Base-by-base conservation (phyloP, 1,284 basidiomycete species). In the Tilletia indica region DNA sequence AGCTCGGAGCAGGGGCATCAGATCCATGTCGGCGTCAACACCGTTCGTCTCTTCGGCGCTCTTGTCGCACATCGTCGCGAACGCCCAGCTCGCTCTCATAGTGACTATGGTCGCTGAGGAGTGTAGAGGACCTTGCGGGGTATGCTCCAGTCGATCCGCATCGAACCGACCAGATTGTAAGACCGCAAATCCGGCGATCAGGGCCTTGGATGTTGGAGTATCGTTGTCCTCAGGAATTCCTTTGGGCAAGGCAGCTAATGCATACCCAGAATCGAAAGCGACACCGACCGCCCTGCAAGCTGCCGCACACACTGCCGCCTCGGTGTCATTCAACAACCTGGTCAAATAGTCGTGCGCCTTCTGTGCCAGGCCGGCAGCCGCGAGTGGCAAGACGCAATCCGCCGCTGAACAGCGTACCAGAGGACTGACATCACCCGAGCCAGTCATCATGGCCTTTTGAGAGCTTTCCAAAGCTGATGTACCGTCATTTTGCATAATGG, bases 41-140 rank as follows among this genome's bases (percentile, higher is more conserved):
- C 16, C 31, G 8, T 19, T 25, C 31, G 31, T 25, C 56, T 36
- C 34, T n/a, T 64, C 38, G 14, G 61, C 61, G 34, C 61, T 39
- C 36, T 39, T 36, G 34, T 64, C 61, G 61, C 61, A 64, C 61
- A 64, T 64, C 8, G 61, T 64, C 36, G 61, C 61, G 21, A 64
- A 64, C 12, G 61, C 31, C 61, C 61, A 64, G 36, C 61, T 64
- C n/a, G 61, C 61, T n/a, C 61, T 34, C 38, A 64, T 16, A 1
- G 9, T 39, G 11, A 42, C 38, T 11, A 64, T 64, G 14, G n/a
- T 64, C 16, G 61, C 61, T 16, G 34, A 38, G 12, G 61, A 34
- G 14, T 14, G 34, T 8, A 64, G 38, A 42, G 61, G 38, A n/a
- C 34, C 61, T 3, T 6, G 12, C 6, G 19, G 14, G 12, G 31